Evolutionary conservation across 2,329 filamentous ascomycete genomes (phyloP).

Genomic region (Aspergillus novofumigatus): DNA sequence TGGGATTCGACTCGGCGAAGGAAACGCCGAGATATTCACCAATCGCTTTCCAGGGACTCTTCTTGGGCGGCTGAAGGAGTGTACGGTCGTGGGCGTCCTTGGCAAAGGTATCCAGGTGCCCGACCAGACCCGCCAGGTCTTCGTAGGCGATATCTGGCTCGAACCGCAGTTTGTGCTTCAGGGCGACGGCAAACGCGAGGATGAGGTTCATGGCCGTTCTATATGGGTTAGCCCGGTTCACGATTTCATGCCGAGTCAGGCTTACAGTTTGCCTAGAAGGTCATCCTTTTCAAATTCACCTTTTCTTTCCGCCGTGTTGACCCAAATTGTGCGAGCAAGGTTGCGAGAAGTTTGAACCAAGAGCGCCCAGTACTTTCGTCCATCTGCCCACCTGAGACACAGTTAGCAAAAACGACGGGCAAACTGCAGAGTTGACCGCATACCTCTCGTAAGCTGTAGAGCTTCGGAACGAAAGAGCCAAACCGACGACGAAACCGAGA

Average conservation of each 20-base stretch:
- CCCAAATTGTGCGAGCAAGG: constrained; percentile 71
- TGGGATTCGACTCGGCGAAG: constrained; percentile 73
- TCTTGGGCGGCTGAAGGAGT: constrained; percentile 35
- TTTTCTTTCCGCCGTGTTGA: constrained; percentile 63
- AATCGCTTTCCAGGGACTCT: constrained; percentile 57
- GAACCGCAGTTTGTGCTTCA: constrained; percentile 81
- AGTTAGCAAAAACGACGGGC: constrained; percentile 3
- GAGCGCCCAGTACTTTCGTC: constrained; percentile 60
- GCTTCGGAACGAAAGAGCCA: constrained; percentile 72
- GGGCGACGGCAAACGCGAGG: constrained; percentile 68
- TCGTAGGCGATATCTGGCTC: constrained; percentile 75
- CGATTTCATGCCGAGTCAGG: neutral
- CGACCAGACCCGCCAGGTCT: constrained; percentile 65
- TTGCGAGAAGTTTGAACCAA: constrained; percentile 54
- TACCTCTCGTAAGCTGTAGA: constrained; percentile 72
- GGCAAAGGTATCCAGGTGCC: constrained; percentile 72
- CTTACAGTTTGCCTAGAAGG: constrained; percentile 62
- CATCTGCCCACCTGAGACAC: constrained; percentile 51
- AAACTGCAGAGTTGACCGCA: neutral
- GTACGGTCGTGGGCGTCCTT: constrained; percentile 50
- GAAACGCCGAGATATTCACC: constrained; percentile 73
- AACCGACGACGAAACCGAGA: constrained; percentile 75
- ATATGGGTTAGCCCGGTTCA: constrained; percentile 8
- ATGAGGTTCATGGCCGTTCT: constrained; percentile 69
- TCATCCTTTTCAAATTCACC: constrained; percentile 59